Conservation (phyloP, 2,329 filamentous ascomycete species). For the Bisporella sp. region DNA sequence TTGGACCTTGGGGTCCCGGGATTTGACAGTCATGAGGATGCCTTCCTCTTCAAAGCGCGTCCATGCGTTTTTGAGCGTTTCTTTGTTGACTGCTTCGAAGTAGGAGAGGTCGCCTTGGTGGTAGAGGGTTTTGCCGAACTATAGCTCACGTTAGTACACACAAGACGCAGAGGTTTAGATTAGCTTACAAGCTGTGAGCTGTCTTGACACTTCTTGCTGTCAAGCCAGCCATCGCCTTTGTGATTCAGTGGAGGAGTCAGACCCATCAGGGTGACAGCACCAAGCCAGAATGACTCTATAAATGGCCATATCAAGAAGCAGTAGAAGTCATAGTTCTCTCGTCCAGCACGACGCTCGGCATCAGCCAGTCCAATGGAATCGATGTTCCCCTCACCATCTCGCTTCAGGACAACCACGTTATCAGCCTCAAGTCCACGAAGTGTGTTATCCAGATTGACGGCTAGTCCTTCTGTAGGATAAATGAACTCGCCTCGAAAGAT, state of each 20-base stretch:
- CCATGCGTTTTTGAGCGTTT: conserved; percentile 92
- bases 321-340: conserved; percentile 98
- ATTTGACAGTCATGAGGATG: conserved; percentile 69
- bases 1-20: conserved; percentile 54
- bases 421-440: conserved; percentile 72
- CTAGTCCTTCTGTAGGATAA: conserved; percentile 80
- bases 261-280: conserved; percentile 80
- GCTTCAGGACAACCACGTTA: conserved; percentile 63
- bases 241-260: conserved; percentile 62
- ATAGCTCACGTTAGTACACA: not conserved
- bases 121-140: conserved; percentile 93
- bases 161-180: too few relatives aligned
- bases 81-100: conserved; percentile 97
- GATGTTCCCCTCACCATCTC: conserved; percentile 49
- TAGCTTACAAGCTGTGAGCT: conserved; percentile 67
- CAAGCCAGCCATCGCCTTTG: conserved; percentile 66
- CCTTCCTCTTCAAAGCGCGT: conserved; percentile 83
- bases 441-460: conserved; percentile 73
- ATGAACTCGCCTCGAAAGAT: conserved; percentile 97
- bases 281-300: conserved; percentile 90
- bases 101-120: conserved; percentile 96
- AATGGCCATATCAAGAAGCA: conserved; percentile 99
- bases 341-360: conserved; percentile 66
- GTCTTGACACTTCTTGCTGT: conserved; percentile 69
- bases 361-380: conserved; percentile 66